Evolutionary conservation across 495 filamentous ascomycete genomes (phyloP), one percentile per base, ranked within the genome.

Genomic region (Patellaria atrata): DNA sequence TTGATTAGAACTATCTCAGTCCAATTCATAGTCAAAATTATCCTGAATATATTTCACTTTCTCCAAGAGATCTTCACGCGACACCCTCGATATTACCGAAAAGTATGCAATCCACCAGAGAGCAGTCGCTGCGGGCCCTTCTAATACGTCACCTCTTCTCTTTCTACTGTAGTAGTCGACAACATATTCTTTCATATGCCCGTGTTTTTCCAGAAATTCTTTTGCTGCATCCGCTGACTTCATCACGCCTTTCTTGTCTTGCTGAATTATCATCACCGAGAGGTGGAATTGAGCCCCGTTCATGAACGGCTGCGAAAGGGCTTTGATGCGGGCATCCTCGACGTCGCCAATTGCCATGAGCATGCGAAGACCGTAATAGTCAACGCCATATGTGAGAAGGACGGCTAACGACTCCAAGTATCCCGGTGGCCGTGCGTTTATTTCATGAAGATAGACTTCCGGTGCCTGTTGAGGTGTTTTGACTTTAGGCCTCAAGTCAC

Each of bases 371-470:
- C 24, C 41, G 15, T 1, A 63, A 43, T 40, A 64, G 47, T 62
- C 59, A 6, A 66, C 51, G 12, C 62, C 61, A 38, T 62, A 61
- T 0, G 61, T 57, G 12, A 44, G 37, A 7, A 42, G 26, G 0
- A 48, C 35, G 1, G 52, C 48, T 1, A 45, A 36, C 3, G 49
- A 43, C 17, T 44, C 56, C 16, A 46, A 44, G 32, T 40, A 52
- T n/a, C 59, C 60, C 0, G 57, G 54, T 0, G 57, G 52, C 0
- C 59, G 55, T 8, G 57, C 50, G 30, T 63, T 63, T 48, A 61
- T 57, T 37, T 63, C 58, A 24, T 57, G 16, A 4, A 63, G 45
- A 16, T 48, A 58, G 12, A 55, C 54, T n/a, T 28, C 36, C 0
- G 48, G 33, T 9, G 12, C 8, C n/a, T 28, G 18, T 0, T 30